Percentiles rank a stretch among this genome's conserved stretches.
These are phyloP conservation scores for Talaromyces sp. DNA, from an alignment of 2,329 filamentous ascomycete genomes.

Conservation along the genomic window DNA sequence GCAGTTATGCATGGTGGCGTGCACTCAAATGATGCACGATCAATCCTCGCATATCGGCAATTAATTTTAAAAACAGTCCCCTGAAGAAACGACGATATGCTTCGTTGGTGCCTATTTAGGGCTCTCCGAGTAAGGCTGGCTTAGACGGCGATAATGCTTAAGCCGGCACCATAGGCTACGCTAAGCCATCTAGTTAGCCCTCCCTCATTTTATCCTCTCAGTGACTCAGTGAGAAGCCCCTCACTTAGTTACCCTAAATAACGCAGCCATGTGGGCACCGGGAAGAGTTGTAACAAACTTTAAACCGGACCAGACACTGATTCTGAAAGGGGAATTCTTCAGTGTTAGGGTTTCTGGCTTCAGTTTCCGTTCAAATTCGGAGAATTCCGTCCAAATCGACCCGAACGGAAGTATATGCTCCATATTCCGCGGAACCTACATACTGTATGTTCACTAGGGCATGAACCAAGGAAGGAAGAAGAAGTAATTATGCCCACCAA, in stretches of 20 bases:
- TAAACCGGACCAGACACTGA: neutral
- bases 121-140: neutral
- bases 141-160: neutral
- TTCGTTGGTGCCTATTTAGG: neutral
- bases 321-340: neutral
- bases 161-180: neutral
- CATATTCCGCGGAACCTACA: neutral
- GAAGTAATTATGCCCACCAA: conserved; percentile 1
- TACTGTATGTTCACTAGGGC: neutral
- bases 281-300: neutral
- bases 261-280: neutral
- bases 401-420: neutral
- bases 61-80: neutral
- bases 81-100: neutral
- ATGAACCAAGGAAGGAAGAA: neutral
- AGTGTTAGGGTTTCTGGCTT: neutral
- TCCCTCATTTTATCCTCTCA: neutral
- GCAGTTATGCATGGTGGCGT: conserved; percentile 7
- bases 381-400: neutral
- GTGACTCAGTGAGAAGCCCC: neutral
- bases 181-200: neutral
- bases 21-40: neutral
- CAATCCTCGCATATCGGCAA: neutral
- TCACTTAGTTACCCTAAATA: neutral
- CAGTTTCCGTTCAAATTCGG: neutral